Percentiles rank a stretch among this genome's conserved stretches.
phyloP scores from a whole-genome alignment of 306 rosid genomes.

The Vicia sativa region DNA sequence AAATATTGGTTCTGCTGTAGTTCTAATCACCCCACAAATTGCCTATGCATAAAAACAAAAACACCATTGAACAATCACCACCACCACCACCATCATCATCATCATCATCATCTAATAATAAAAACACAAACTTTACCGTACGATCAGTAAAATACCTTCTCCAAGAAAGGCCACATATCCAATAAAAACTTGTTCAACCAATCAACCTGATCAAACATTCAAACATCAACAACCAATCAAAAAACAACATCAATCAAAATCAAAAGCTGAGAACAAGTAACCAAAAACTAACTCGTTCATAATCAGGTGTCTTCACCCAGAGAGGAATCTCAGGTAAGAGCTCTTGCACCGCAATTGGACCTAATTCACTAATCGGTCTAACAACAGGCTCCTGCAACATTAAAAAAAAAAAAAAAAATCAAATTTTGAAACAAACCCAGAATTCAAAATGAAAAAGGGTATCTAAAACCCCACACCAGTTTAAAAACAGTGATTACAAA shows the following conservation, averaged over 20 bases:
- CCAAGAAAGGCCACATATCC: slow-evolving; percentile 86
- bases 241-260: slow-evolving; percentile 7
- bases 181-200: slow-evolving; percentile 76
- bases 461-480: slow-evolving; percentile 13
- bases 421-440: slow-evolving; percentile 34
- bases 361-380: slow-evolving; percentile 74
- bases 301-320: slow-evolving; percentile 86
- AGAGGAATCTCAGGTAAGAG: slow-evolving; percentile 78
- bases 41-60: slow-evolving; percentile 55
- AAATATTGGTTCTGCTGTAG: slow-evolving; percentile 59
- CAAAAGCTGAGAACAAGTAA: not conserved
- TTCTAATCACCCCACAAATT: slow-evolving; percentile 63
- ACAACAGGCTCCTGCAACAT: slow-evolving; percentile 68
- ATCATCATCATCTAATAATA: not conserved
- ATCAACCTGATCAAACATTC: slow-evolving; percentile 65
- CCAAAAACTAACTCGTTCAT: slow-evolving; percentile 72
- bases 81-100: not conserved
- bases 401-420: not conserved
- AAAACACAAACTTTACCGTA: not conserved
- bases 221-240: slow-evolving; percentile 31
- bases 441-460: slow-evolving; percentile 17
- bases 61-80: slow-evolving; percentile 30
- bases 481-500: slow-evolving; percentile 3
- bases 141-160: slow-evolving; percentile 55
- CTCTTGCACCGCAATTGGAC: slow-evolving; percentile 69